phyloP scores from a whole-genome alignment of 768 basidiomycete genomes.

The Rubroboletus pulcherrimus region DNA sequence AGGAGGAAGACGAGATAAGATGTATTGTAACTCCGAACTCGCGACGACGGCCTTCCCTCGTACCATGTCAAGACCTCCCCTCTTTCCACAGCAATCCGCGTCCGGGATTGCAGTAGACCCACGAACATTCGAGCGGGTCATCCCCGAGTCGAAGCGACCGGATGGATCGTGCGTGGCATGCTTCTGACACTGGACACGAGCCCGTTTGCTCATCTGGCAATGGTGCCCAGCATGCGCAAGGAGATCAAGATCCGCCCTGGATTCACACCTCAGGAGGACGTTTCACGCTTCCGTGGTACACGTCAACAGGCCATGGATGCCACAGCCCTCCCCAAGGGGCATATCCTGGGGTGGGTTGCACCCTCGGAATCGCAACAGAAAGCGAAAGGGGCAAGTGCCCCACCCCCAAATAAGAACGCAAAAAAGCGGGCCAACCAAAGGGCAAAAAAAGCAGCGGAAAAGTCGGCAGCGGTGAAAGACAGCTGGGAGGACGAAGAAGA shows the following conservation, averaged over 20 bases:
- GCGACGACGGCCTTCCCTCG: neutral
- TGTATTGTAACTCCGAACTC: constrained; percentile 31
- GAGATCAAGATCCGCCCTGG: constrained; percentile 88
- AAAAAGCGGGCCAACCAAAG: constrained; percentile 78
- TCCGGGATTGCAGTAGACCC: constrained; percentile 87
- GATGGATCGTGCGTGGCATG: constrained; percentile 71
- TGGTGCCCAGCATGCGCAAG: constrained; percentile 67
- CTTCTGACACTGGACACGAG: constrained; percentile 5
- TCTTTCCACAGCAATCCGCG: constrained; percentile 64
- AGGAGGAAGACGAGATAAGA: constrained; percentile 8
- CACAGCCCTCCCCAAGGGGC: constrained; percentile 65
- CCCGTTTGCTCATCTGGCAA: constrained; percentile 5
- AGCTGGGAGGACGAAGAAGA: constrained; percentile 78
- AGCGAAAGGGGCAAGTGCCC: constrained; percentile 25
- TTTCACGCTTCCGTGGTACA: constrained; percentile 78
- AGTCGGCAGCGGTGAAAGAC: constrained; percentile 58
- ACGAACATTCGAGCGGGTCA: constrained; percentile 79
- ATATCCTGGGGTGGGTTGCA: constrained; percentile 77
- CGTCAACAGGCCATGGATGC: constrained; percentile 72
- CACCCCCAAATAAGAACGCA: constrained; percentile 70
- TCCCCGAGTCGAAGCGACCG: constrained; percentile 75
- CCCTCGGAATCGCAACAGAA: constrained; percentile 41
- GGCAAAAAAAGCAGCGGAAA: constrained; percentile 59
- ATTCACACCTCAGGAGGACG: constrained; percentile 92
- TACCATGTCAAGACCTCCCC: constrained; percentile 70